Evolutionary conservation across 2,329 filamentous ascomycete genomes (phyloP).

Genomic region (Cercospora canescens): DNA sequence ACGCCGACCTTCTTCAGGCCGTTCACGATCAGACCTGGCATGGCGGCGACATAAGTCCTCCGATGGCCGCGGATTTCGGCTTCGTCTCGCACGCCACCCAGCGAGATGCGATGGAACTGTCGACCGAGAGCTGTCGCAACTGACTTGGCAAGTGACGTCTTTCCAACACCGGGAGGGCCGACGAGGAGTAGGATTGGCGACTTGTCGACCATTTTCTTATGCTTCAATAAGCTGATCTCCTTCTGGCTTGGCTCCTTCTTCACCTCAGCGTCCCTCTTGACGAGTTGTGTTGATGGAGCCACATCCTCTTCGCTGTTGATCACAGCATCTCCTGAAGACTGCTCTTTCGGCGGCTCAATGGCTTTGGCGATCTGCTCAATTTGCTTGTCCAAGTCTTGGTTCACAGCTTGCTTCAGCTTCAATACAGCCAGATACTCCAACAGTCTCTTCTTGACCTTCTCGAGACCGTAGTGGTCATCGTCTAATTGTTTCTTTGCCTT

Average conservation of each 20-base stretch:
- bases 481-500: constrained; percentile 87
- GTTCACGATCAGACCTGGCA: constrained; percentile 93
- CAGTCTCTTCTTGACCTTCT: constrained; percentile 95
- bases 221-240: constrained; percentile 74
- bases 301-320: constrained; percentile 61
- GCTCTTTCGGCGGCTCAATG: constrained; percentile 38
- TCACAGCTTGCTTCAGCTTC: constrained; percentile 88
- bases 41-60: constrained; percentile 96
- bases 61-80: constrained; percentile 95
- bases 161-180: constrained; percentile 91
- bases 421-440: constrained; percentile 96
- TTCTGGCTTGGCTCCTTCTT: constrained; percentile 49
- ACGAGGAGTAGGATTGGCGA: constrained; percentile 93
- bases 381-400: constrained; percentile 77
- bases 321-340: constrained; percentile 39
- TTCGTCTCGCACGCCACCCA: constrained; percentile 93
- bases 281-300: constrained; percentile 36
- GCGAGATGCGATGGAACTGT: constrained; percentile 95
- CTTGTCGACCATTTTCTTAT: constrained; percentile 86
- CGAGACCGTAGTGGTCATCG: constrained; percentile 92
- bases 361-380: constrained; percentile 59
- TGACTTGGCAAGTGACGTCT: constrained; percentile 92
- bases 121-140: constrained; percentile 88
- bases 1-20: constrained; percentile 94
- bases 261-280: constrained; percentile 28